Base-by-base conservation (phyloP, 2,329 filamentous ascomycete species). In the Xylariaceae sp. region DNA sequence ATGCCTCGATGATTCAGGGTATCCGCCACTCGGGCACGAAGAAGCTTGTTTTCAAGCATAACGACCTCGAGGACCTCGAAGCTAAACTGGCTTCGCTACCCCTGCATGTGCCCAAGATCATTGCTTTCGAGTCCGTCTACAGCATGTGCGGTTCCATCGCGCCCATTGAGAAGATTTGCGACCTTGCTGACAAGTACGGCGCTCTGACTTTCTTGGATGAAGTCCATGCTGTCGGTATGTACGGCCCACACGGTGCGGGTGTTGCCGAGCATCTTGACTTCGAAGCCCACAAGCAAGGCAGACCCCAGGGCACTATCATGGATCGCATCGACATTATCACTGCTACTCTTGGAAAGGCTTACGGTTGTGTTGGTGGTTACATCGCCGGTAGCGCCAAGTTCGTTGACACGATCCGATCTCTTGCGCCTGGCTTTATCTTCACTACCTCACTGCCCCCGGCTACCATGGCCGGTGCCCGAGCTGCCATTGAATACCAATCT, bases 151-250 rank as follows among this genome's bases (percentile, higher is more conserved):
- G 94, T 64, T 96, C 92, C 13, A 90, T 99, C 72, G 94, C 92
- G 0, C 94, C 94, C 0, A 99, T 99, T 68, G 90, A 92, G 76
- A 88, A 88, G 72, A 97, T 99, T 63, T 97, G 93, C 74, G 92
- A 99, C 73, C 79, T 99, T 56, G 93, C 94, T 8, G 92, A 97
- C 64, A 97, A 96, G 79, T 99, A 99, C 73, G 94, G 94, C 60
- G 94, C 94, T 45, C 87, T 99, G 65, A 99, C 94, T 69, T 99
- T 99, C 75, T 81, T 97, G 73, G 94, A 99, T 73, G 94, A 99
- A 84, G 94, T 99, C 62, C 94, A 99, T 77, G 94, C 94, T 50
- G 94, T 99, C 18, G 94, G 94, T 73, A 97, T 99, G 94, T 99
- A 99, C 75, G 94, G 94, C 71, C 92, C 94, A 72, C 86, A 90